Evolutionary conservation across 495 filamentous ascomycete genomes (phyloP).

Genomic region (Entonaema liquescens): DNA sequence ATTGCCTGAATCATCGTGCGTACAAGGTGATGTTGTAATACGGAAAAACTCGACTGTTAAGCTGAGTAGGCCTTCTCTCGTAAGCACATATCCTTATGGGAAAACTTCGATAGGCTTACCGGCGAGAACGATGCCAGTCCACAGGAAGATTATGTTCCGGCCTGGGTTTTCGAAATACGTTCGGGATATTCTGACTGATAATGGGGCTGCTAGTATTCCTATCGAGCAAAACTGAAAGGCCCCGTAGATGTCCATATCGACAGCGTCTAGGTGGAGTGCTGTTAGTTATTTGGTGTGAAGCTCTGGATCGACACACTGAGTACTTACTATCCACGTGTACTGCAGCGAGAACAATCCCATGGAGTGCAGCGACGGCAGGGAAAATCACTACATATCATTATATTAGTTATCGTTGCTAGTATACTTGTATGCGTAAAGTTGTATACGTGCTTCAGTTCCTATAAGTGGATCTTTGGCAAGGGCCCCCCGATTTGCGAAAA

Average conservation of each 20-base stretch:
- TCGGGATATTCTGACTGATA: constrained; percentile 62
- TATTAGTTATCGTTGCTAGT: constrained; percentile 10
- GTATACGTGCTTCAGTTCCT: background rate
- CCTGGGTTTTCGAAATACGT: constrained; percentile 69
- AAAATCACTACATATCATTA: constrained; percentile 52
- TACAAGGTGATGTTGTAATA: constrained; percentile 49
- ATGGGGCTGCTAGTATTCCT: constrained; percentile 66
- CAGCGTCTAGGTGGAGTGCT: constrained; percentile 52
- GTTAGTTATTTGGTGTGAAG: constrained; percentile 12
- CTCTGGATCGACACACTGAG: background rate
- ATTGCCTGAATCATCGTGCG: constrained; percentile 50
- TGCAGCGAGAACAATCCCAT: constrained; percentile 64
- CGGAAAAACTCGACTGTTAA: constrained; percentile 69
- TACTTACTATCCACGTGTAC: constrained; percentile 61
- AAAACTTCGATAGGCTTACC: no score
- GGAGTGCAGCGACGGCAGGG: constrained; percentile 67
- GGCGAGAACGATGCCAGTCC: constrained; percentile 64
- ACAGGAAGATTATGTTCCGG: constrained; percentile 68
- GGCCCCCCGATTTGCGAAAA: background rate
- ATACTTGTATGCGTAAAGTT: background rate
- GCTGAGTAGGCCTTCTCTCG: constrained; percentile 58
- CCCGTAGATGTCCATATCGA: constrained; percentile 72
- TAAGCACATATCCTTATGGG: constrained; percentile 26
- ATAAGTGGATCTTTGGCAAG: background rate
- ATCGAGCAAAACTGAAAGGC: constrained; percentile 71